These are phyloP conservation scores for Arthroderma sp. DNA, from an alignment of 2,329 filamentous ascomycete genomes.

Conservation along the genomic window DNA sequence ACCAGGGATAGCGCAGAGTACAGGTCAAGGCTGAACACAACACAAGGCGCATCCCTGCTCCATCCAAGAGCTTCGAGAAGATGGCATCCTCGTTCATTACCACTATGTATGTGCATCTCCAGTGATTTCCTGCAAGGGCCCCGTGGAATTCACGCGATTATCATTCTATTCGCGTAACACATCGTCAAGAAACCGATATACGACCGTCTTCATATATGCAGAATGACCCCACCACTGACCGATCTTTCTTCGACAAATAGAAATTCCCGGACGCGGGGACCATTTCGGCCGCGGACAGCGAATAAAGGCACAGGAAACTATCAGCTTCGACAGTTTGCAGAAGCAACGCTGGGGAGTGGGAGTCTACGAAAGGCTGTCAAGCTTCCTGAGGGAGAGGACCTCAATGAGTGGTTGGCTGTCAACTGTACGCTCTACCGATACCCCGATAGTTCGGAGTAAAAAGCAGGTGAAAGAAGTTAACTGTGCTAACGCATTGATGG, in stretches of 20 bases:
- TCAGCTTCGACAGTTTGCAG: conserved; percentile 94
- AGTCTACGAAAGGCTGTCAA: conserved; percentile 94
- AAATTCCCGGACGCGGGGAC: conserved; percentile 75
- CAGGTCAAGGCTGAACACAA: background rate
- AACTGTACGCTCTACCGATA: conserved; percentile 54
- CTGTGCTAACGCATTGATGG: background rate
- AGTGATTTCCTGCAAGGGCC: background rate
- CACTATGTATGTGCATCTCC: conserved; percentile 1
- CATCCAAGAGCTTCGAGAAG: background rate
- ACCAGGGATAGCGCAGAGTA: background rate
- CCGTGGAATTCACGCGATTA: background rate
- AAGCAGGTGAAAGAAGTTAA: background rate
- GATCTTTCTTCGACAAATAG: conserved; percentile 33
- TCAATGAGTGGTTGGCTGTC: conserved; percentile 96
- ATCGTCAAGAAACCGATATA: background rate
- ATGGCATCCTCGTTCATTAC: conserved; percentile 4
- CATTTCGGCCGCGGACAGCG: conserved; percentile 76
- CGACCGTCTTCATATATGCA: background rate
- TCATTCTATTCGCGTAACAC: background rate
- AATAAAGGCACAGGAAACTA: conserved; percentile 82
- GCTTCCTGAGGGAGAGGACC: conserved; percentile 89
- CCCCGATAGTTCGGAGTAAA: background rate
- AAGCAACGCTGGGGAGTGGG: conserved; percentile 88
- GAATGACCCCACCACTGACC: background rate
- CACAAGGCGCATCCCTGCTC: background rate